Percentiles rank a stretch among this genome's conserved stretches.
Conservation (phyloP, 805 yeast species). For the Ogataea nitratoaversa region DNA sequence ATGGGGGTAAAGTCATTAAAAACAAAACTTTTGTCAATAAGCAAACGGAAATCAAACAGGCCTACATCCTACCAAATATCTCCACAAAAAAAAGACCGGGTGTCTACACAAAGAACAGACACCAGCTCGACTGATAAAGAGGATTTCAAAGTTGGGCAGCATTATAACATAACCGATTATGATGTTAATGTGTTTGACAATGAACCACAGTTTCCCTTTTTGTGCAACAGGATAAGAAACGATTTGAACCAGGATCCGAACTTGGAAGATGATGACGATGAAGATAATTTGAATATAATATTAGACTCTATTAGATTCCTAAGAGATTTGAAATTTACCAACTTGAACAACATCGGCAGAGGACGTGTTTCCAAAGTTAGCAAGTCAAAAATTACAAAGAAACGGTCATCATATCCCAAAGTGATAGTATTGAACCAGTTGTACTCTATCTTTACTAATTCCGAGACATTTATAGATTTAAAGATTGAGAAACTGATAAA, state of each 20-base stretch:
- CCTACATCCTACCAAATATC: not conserved
- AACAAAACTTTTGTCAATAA: not conserved
- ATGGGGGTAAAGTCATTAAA: not conserved
- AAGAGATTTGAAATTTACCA: constrained; percentile 17
- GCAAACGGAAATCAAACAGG: not conserved
- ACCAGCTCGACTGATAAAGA: not conserved
- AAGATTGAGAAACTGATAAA: constrained; percentile 35
- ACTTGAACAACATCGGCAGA: constrained; percentile 18
- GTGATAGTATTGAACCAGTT: constrained; percentile 43
- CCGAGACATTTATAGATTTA: constrained; percentile 50
- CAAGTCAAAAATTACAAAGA: constrained; percentile 15
- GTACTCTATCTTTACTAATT: constrained; percentile 41
- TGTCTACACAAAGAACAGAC: not conserved
- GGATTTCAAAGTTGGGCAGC: constrained; percentile 6
- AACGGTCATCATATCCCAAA: constrained; percentile 31
- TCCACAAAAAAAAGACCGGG: constrained; percentile 4
- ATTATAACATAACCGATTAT: constrained; percentile 10
- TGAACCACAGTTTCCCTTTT: constrained; percentile 5
- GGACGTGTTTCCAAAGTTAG: constrained; percentile 14
- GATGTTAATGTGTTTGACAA: constrained; percentile 13
- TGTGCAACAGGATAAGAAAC: constrained; percentile 5
- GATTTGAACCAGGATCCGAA: constrained; percentile 8
- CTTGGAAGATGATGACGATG: constrained; percentile 13
- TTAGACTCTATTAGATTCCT: constrained; percentile 18
- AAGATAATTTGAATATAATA: constrained; percentile 11